Conservation (phyloP, 805 yeast genomes). For the Metschnikowia amazonensis region DNA sequence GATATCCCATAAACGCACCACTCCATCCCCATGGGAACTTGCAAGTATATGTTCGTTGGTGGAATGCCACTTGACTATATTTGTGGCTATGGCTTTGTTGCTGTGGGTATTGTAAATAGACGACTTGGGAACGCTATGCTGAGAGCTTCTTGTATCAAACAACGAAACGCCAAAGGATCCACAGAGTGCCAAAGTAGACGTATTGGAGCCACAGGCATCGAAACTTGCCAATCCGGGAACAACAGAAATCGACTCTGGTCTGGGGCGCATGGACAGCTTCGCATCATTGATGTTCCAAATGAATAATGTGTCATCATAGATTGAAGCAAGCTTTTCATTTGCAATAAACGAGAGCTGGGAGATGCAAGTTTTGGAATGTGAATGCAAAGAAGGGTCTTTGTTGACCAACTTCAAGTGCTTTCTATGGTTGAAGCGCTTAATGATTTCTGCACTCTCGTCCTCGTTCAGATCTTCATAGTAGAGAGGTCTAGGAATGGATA, state of each 20-base stretch:
- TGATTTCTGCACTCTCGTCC: constrained; percentile 61
- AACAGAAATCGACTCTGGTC: constrained; percentile 53
- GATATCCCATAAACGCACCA: constrained; percentile 72
- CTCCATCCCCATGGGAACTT: constrained; percentile 55
- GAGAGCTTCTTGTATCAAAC: constrained; percentile 59
- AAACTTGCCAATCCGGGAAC: constrained; percentile 49
- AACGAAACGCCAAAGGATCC: constrained; percentile 73
- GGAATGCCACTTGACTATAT: constrained; percentile 60
- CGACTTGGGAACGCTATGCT: constrained; percentile 31
- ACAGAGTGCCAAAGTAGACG: constrained; percentile 51
- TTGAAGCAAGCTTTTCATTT: constrained; percentile 50
- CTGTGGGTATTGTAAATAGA: constrained; percentile 10
- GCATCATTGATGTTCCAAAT: constrained; percentile 68
- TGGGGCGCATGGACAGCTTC: constrained; percentile 37
- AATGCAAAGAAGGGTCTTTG: constrained; percentile 20
- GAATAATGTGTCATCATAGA: constrained; percentile 67
- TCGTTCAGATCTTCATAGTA: constrained; percentile 17
- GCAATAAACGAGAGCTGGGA: constrained; percentile 26
- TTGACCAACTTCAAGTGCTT: constrained; percentile 48
- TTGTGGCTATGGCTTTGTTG: constrained; percentile 26
- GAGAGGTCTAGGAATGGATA: constrained; percentile 51
- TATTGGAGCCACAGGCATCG: constrained; percentile 26
- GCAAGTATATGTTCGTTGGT: constrained; percentile 58
- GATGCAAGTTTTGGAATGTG: constrained; percentile 24
- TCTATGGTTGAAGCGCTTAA: constrained; percentile 74